Evolutionary conservation across 345 rosid genomes (phyloP).

Genomic region (Brassica rapa): DNA sequence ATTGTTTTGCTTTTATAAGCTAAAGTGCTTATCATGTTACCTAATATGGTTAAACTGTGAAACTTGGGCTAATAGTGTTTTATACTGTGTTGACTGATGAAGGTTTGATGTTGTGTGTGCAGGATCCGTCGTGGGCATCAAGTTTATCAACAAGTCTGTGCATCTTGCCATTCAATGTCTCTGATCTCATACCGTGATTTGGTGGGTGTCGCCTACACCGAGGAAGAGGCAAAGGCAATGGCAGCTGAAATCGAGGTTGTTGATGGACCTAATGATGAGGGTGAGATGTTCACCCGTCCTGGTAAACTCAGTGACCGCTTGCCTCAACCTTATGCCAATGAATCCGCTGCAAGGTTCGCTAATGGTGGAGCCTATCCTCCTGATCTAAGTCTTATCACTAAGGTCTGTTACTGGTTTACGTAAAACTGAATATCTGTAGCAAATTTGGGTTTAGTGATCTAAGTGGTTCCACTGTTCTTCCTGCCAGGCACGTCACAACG

Average conservation of each 20-base stretch:
- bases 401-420: constrained; percentile 54
- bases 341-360: constrained; percentile 97
- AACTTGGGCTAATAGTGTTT: background rate
- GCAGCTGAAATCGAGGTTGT: constrained; percentile 98
- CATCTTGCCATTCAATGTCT: constrained; percentile 99
- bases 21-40: background rate
- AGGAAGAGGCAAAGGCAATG: constrained; percentile 98
- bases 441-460: constrained; percentile 2
- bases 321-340: constrained; percentile 90
- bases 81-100: constrained; percentile 1
- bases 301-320: constrained; percentile 98
- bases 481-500: constrained; percentile 96
- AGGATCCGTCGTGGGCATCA: constrained; percentile 99
- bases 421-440: constrained; percentile 9
- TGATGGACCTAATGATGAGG: constrained; percentile 99
- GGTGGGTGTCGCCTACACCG: constrained; percentile 97
- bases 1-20: background rate
- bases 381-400: constrained; percentile 96
- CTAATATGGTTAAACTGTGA: background rate
- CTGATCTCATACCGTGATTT: constrained; percentile 89
- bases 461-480: constrained; percentile 11
- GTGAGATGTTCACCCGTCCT: constrained; percentile 97
- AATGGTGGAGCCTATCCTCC: constrained; percentile 99
- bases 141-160: constrained; percentile 97
- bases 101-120: constrained; percentile 39